Evolutionary conservation across 805 yeast genomes (phyloP), one percentile per base, ranked within the genome.

Genomic region (Torulaspora quercuum): DNA sequence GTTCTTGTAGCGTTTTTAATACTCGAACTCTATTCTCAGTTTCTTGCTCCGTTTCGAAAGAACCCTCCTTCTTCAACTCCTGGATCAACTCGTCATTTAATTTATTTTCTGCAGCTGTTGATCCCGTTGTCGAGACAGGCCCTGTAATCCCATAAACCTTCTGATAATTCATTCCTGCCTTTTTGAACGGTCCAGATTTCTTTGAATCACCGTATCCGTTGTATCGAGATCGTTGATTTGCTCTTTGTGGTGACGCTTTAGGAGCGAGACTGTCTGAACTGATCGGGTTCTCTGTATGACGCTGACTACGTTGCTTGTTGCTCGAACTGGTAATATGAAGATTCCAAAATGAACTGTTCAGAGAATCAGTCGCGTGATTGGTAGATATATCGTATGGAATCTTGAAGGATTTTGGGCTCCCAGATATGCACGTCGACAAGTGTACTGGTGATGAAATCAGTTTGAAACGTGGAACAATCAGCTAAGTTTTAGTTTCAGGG

Each of bases 21-120:
- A 86, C 90, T 45, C 82, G 78, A 2, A 78, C 83, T 55, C 98
- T 73, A 53, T 80, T 84, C 46, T 72, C 76, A 0, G 97, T 85
- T 35, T 85, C 97, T 9, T 68, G 73, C 55, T 87, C 96, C 32
- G 81, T 69, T 61, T 92, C 98, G 59, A 92, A 92, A 1, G 96
- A 87, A 3, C 89, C 90, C 50, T 84, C 84, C 16, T 66, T 70
- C 57, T 88, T 83, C 32, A 92, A 68, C 58, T 88, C 97, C 35
- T 72, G 75, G 29, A 92, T 78, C 59, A 92, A 65, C 29, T 68
- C 62, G 53, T 84, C 95, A 56, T 92, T 92, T 39, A 88, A 61
- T 17, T 65, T 67, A 35, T 78, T 78, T 57, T 92, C 98, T 18
- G 76, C 76, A 1, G 86, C 77, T 0, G 95, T 82, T 0, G 98